Percentiles rank a stretch among this genome's conserved stretches.
phyloP scores from a whole-genome alignment of 1,139 yeast species.

The Lipomyces yarrowii region DNA sequence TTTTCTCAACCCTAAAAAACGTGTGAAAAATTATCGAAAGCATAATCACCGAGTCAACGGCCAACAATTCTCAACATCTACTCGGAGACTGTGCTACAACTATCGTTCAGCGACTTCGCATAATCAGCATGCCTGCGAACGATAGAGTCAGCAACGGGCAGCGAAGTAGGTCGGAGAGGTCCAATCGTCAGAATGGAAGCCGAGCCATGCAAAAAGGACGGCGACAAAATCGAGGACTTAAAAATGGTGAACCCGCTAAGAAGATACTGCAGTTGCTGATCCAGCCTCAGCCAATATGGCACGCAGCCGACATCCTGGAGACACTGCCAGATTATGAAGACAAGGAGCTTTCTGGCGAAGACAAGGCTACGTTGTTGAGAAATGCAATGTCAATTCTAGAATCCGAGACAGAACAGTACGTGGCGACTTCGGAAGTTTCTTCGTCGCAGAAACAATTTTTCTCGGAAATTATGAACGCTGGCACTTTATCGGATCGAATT shows the following conservation, averaged over 20 bases:
- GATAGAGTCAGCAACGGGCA: not conserved
- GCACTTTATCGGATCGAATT: slow-evolving; percentile 94
- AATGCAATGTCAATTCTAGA: slow-evolving; percentile 70
- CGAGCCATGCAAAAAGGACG: not conserved
- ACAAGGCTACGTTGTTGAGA: slow-evolving; percentile 20
- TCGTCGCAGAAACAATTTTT: slow-evolving; percentile 87
- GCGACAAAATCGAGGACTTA: not conserved
- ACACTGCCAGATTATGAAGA: slow-evolving; percentile 1
- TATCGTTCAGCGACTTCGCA: not conserved
- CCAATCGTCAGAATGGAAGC: not conserved
- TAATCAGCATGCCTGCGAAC: not conserved
- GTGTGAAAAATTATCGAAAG: too few relatives aligned
- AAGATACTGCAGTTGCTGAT: slow-evolving; percentile 8
- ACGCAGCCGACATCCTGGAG: slow-evolving; percentile 13
- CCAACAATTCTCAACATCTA: too few relatives aligned
- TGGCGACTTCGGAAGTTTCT: slow-evolving; percentile 70
- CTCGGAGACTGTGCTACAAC: too few relatives aligned
- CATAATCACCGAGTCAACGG: too few relatives aligned
- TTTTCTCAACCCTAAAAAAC: too few relatives aligned
- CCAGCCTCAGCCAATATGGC: slow-evolving; percentile 1
- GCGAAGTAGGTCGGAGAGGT: not conserved
- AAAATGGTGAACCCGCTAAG: not conserved
- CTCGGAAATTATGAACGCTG: slow-evolving; percentile 83
- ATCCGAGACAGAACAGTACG: slow-evolving; percentile 69
- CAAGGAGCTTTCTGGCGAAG: slow-evolving; percentile 7